Base-by-base conservation (phyloP, 2,329 filamentous ascomycete genomes). In the Arthrobotrys musiformis region DNA sequence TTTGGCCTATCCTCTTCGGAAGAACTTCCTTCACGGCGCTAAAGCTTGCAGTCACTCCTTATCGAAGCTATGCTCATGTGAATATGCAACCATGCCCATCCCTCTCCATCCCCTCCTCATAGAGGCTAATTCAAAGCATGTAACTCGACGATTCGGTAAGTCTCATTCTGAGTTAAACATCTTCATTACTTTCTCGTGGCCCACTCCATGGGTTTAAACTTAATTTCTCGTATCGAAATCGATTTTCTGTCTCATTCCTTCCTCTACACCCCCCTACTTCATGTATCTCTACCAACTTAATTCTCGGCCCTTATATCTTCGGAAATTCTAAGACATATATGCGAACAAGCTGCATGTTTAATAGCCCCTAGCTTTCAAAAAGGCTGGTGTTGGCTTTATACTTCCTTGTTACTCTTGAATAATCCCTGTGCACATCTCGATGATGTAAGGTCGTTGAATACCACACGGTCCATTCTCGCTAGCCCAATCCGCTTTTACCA, bases 311-410 rank as follows among this genome's bases (percentile, higher is more conserved):
- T 56, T 70, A 40, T 40, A 62, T 62, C 33, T 52, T 70, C 66
- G 54, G 66, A 70, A 61, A 61, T 62, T 52, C 42, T 30, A 70
- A 70, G 66, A 70, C 66, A 70, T 61, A 6, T 19, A 4, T 48
- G 33, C 37, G 54, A 22, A 42, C 17, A 11, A 24, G 11, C 42
- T 61, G 48, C 22, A 62, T 24, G 54, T 30, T 52, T 70, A 44
- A 48, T 24, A 48, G 24, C 6, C 9, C 24, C 2, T 30, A 17
- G 40, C 28, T 48, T 60, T 17, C 17, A 50, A 60, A 54, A n/a
- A 22, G 17, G 28, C 64, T 48, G 33, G 26, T 8, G 28, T 24
- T 46, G 9, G 50, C 22, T 28, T 22, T 48, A 40, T 58, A 6
- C 19, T 19, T 60, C 15, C 24, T 17, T n/a, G 6, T 42, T 42